Evolutionary conservation across 352 stramenopile species (phyloP).

Genomic region (Pythium pyrilobum): DNA sequence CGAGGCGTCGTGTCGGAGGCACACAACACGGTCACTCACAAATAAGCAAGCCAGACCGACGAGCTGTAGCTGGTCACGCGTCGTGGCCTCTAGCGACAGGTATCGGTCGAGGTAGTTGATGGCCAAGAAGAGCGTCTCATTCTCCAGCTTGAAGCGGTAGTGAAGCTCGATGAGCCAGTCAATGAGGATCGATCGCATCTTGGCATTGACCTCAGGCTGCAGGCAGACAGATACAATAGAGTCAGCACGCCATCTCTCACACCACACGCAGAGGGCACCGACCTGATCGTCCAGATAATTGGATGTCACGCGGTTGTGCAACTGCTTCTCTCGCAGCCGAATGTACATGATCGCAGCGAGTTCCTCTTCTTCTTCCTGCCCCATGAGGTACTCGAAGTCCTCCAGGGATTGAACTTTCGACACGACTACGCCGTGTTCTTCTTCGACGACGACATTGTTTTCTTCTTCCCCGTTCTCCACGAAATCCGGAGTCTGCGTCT

Average conservation of each 20-base stretch:
- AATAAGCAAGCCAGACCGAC: slow-evolving; percentile 95
- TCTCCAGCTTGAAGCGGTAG: slow-evolving; percentile 96
- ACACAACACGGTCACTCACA: slow-evolving; percentile 16
- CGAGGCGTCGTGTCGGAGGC: neutral
- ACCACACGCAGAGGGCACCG: neutral
- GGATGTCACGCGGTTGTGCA: slow-evolving; percentile 1
- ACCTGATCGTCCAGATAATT: slow-evolving; percentile 13
- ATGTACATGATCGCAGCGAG: slow-evolving; percentile 3
- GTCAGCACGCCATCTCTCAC: neutral
- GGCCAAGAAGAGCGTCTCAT: slow-evolving; percentile 97
- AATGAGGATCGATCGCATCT: slow-evolving; percentile 69
- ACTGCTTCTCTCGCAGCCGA: slow-evolving; percentile 8
- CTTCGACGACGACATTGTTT: no score
- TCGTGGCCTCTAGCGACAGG: slow-evolving; percentile 85
- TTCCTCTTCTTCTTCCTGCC: slow-evolving; percentile 1
- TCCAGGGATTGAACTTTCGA: no score
- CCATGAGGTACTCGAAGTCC: slow-evolving; percentile 6
- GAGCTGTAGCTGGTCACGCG: slow-evolving; percentile 95
- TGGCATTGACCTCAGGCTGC: slow-evolving; percentile 36
- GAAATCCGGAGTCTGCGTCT: no score
- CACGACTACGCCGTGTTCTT: no score
- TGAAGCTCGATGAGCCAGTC: slow-evolving; percentile 94
- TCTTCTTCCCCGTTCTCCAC: no score
- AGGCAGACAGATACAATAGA: neutral
- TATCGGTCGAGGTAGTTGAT: slow-evolving; percentile 99